Percentiles rank a stretch among this genome's conserved stretches.
Evolutionary conservation across 805 yeast species (phyloP).

Genomic region (Kluyveromyces siamensis): DNA sequence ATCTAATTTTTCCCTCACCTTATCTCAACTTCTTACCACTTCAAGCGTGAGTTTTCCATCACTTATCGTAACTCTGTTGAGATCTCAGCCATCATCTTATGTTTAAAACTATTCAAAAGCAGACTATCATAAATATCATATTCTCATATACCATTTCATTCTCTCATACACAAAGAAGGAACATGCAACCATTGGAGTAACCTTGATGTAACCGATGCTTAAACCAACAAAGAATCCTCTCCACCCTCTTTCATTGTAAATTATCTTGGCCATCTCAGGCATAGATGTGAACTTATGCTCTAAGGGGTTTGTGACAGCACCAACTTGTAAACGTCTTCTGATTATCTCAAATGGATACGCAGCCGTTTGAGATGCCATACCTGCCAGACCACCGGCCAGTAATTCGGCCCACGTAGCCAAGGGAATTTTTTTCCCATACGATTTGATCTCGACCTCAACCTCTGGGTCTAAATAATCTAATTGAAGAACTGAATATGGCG

Average conservation of each 20-base stretch:
- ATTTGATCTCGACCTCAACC: constrained; percentile 8
- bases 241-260: constrained; percentile 67
- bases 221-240: constrained; percentile 91
- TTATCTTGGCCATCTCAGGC: constrained; percentile 36
- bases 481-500: constrained; percentile 41
- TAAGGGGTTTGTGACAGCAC: constrained; percentile 64
- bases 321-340: constrained; percentile 92
- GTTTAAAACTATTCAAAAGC: neutral
- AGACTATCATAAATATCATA: constrained; percentile 26
- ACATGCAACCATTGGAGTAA: constrained; percentile 95
- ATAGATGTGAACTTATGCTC: constrained; percentile 26
- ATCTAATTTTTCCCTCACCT: no score
- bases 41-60: no score
- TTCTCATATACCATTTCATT: constrained; percentile 60
- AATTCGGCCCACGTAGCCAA: constrained; percentile 87
- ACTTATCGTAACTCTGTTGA: no score
- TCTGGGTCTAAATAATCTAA: constrained; percentile 15
- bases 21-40: no score
- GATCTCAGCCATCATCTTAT: no score
- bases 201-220: constrained; percentile 90
- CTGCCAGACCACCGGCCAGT: constrained; percentile 92
- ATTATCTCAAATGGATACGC: constrained; percentile 95
- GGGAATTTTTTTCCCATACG: constrained; percentile 43
- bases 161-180: constrained; percentile 92
- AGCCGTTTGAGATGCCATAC: constrained; percentile 90